phyloP scores from a whole-genome alignment of 176 grass and related monocot genomes.

The Hordeum marinum region DNA sequence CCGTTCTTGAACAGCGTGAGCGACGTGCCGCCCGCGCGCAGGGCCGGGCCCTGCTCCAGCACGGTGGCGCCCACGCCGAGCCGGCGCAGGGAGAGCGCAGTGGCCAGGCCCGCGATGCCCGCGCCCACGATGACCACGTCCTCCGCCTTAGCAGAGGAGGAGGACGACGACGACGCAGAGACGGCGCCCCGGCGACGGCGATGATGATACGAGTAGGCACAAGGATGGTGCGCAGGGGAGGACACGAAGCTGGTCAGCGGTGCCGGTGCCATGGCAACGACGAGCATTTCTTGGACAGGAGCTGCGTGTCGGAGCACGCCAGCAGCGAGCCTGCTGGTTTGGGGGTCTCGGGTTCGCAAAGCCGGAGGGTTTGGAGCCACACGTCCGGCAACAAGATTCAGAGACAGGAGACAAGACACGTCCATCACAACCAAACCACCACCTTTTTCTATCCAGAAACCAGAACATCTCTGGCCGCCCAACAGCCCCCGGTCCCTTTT shows the following conservation, averaged over 20 bases:
- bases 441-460: too few relatives aligned
- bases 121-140: conserved; percentile 72
- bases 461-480: too few relatives aligned
- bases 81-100: conserved; percentile 59
- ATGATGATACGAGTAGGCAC: not conserved
- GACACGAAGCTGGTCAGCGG: not conserved
- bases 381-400: too few relatives aligned
- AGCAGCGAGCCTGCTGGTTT: not conserved
- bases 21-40: conserved; percentile 80
- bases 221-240: not conserved
- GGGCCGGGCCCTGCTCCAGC: conserved; percentile 69
- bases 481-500: too few relatives aligned
- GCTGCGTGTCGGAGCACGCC: not conserved
- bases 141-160: not conserved
- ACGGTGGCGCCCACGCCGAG: conserved; percentile 63
- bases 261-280: conserved; percentile 30
- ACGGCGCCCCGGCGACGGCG: not conserved
- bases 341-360: not conserved
- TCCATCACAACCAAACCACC: too few relatives aligned
- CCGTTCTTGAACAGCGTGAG: conserved; percentile 93
- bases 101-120: conserved; percentile 79
- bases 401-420: too few relatives aligned
- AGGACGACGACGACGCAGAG: not conserved
- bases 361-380: too few relatives aligned
- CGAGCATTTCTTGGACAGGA: not conserved